Percentiles rank a stretch among this genome's conserved stretches.
phyloP scores from a whole-genome alignment of 768 basidiomycete species.

The Lactarius sanguifluus region DNA sequence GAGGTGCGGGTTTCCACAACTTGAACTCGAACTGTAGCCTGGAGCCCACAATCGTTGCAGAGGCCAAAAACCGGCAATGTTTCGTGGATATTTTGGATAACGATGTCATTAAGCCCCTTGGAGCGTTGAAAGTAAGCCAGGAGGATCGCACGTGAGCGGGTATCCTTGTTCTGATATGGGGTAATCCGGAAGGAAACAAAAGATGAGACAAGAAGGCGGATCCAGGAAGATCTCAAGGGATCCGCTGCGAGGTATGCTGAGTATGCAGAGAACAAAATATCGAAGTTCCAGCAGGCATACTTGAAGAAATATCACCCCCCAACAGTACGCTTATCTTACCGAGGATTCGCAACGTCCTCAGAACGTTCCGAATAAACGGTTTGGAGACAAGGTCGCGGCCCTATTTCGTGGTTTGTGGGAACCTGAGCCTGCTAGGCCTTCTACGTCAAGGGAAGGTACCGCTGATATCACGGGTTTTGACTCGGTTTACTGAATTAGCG shows the following conservation, averaged over 20 bases:
- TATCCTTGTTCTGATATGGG: too few relatives aligned
- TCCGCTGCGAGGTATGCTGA: neutral
- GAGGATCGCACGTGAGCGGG: rapidly evolving
- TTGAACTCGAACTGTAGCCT: neutral
- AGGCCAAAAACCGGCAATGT: neutral
- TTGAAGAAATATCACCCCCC: neutral
- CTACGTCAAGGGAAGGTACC: neutral
- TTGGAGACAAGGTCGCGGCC: neutral
- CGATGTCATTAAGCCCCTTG: neutral
- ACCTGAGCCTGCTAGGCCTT: too few relatives aligned
- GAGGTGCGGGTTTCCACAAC: neutral
- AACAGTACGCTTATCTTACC: neutral
- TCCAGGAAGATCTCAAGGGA: neutral
- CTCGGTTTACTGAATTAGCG: neutral
- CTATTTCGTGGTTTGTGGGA: neutral
- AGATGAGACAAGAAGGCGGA: neutral
- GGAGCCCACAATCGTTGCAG: neutral
- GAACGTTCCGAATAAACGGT: neutral
- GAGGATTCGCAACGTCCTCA: neutral
- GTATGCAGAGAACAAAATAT: neutral
- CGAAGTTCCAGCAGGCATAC: neutral
- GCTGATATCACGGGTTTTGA: neutral
- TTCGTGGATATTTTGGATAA: neutral
- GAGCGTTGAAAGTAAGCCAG: neutral
- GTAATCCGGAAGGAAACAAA: neutral